Conservation (phyloP, 2,329 filamentous ascomycete species). For the Pestalotiopsis sp. region DNA sequence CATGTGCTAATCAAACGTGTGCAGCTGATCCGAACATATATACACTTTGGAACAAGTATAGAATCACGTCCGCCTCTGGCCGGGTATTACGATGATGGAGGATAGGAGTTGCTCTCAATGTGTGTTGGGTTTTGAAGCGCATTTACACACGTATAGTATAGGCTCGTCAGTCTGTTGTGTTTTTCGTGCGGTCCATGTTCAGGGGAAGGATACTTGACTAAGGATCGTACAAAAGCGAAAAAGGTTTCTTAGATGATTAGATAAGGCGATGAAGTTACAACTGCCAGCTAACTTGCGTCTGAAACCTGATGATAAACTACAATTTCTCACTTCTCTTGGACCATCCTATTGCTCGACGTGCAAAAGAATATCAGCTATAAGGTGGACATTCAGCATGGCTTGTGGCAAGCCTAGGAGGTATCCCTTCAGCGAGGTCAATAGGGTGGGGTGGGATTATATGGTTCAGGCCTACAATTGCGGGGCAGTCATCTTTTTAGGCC, state of each 20-base stretch:
- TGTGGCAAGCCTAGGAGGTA: no score
- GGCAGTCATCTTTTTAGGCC: no score
- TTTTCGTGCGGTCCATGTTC: neutral
- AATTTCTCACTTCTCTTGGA: neutral
- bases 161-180: neutral
- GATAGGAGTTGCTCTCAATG: neutral
- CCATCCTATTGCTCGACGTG: no score
- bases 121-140: neutral
- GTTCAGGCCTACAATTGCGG: no score
- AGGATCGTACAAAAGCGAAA: conserved; percentile 7
- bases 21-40: conserved; percentile 3
- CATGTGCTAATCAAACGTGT: neutral
- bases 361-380: no score
- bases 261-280: neutral
- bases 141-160: conserved; percentile 2
- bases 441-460: no score
- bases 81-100: neutral
- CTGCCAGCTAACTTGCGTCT: neutral
- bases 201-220: conserved; percentile 1
- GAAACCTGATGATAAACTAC: neutral
- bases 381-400: no score
- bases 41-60: neutral
- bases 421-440: no score
- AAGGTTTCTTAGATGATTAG: conserved; percentile 8
- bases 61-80: neutral